Evolutionary conservation across 306 rosid species (phyloP).

Genomic region (Delonix regia): DNA sequence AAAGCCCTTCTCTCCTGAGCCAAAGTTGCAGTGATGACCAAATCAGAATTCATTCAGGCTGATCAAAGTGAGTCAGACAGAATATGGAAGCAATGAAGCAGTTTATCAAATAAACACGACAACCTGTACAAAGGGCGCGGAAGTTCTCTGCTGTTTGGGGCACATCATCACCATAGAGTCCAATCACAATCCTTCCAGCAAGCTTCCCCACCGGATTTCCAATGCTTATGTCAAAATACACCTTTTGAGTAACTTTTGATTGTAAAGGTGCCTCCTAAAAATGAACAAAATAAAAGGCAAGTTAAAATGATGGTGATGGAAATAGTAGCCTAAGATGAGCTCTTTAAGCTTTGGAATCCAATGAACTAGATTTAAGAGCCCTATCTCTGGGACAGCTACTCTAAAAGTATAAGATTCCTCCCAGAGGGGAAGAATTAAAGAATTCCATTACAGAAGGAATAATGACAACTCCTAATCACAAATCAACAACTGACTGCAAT

Average conservation of each 20-base stretch:
- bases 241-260: slow-evolving; percentile 86
- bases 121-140: slow-evolving; percentile 97
- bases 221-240: slow-evolving; percentile 78
- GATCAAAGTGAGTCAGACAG: neutral
- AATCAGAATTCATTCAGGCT: neutral
- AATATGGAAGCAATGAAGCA: neutral
- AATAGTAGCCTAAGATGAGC: neutral
- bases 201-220: slow-evolving; percentile 97
- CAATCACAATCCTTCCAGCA: slow-evolving; percentile 86
- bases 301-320: neutral
- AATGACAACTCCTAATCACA: neutral
- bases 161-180: slow-evolving; percentile 94
- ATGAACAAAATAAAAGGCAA: neutral
- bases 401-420: neutral
- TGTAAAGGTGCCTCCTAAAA: slow-evolving; percentile 58
- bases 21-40: slow-evolving; percentile 12
- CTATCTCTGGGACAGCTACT: neutral
- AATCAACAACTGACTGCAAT: neutral
- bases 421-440: neutral
- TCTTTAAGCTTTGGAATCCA: slow-evolving; percentile 1
- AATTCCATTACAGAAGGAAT: neutral
- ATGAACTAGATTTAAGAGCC: neutral
- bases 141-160: slow-evolving; percentile 92
- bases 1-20: slow-evolving; percentile 89
- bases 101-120: neutral